Evolutionary conservation across 2,329 filamentous ascomycete genomes (phyloP), one percentile per base, ranked within the genome.

Genomic region (Ophiostoma quercus): DNA sequence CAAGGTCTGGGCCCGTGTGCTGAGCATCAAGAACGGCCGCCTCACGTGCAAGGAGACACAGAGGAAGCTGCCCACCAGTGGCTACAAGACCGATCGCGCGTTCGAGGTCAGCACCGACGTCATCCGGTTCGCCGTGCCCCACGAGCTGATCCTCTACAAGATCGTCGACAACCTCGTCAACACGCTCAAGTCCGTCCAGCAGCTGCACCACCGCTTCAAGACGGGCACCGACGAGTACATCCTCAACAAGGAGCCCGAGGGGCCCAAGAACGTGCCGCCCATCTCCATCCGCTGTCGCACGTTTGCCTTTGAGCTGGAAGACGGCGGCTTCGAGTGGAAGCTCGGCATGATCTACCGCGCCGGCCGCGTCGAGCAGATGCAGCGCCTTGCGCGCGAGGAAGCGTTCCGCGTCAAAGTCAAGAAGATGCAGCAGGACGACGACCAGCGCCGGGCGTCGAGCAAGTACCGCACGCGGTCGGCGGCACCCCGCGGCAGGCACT

Each of bases 321-420:
- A 99, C 77, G 94, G 95, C 67, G 90, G 92, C 0, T 99, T 99
- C 76, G 95, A 99, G 78, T 99, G 94, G 92, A 98, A 97, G 77
- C 83, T 99, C 11, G 92, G 94, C 19, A 89, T 93, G 76, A 99
- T 99, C 68, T 99, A 98, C 78, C 89, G 94, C 41, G 88, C 92
- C 65, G 95, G 96, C 0, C 84, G 94, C 25, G 83, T 94, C 69
- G 95, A 99, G 78, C 94, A 98, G 79, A 89, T 90, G 77, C 95
- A 98, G 78, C 87, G 95, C 25, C 82, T 96, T 69, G 94, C 94
- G 4, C 88, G 95, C 62, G 92, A 97, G 77, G 92, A 96, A 73
- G 94, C 94, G 0, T 98, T 96, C 79, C 83, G 88, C 16, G 82
- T 96, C 71, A 99, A 99, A 78, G 85, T 90, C 16, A 96, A 94